Percentiles rank a stretch among this genome's conserved stretches.
These are phyloP conservation scores for Pilatotrama ljubarskyi DNA, from an alignment of 768 basidiomycete genomes.

Conservation along the genomic window DNA sequence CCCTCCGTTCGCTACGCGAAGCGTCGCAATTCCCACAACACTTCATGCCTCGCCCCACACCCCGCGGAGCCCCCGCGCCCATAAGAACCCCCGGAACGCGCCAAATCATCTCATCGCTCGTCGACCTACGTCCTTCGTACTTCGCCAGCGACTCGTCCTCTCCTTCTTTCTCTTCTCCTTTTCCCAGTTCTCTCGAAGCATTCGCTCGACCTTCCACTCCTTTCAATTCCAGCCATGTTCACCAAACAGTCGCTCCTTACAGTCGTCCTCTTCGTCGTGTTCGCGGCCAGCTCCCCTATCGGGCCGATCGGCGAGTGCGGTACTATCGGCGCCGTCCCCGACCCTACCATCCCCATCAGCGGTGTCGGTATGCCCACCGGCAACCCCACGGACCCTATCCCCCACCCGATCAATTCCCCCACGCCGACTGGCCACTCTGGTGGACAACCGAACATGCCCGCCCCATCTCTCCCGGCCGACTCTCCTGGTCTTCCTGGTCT, in stretches of 20 bases:
- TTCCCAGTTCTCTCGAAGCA: not conserved
- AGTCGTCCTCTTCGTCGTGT: slow-evolving; percentile 8
- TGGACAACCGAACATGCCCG: not conserved
- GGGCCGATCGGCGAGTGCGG: not conserved
- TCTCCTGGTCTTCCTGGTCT: not conserved
- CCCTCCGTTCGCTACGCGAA: not conserved
- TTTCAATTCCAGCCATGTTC: slow-evolving; percentile 5
- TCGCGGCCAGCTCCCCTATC: slow-evolving; percentile 1
- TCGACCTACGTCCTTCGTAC: slow-evolving; percentile 11
- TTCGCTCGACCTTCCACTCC: not conserved
- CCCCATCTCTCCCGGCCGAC: not conserved
- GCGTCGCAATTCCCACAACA: not conserved
- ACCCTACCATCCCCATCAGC: not conserved
- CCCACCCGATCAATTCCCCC: not conserved
- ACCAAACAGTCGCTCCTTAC: slow-evolving; percentile 12
- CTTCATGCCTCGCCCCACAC: not conserved
- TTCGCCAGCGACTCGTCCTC: slow-evolving; percentile 11
- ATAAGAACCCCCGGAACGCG: not conserved
- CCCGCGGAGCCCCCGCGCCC: not conserved
- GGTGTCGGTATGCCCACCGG: not conserved
- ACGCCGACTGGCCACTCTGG: not conserved
- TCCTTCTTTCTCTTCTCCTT: not conserved
- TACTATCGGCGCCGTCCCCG: not conserved
- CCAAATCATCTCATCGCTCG: not conserved
- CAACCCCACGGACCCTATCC: not conserved